These are phyloP conservation scores for Cyphellophora europaea DNA, from an alignment of 2,329 filamentous ascomycete species.

Conservation along the genomic window DNA sequence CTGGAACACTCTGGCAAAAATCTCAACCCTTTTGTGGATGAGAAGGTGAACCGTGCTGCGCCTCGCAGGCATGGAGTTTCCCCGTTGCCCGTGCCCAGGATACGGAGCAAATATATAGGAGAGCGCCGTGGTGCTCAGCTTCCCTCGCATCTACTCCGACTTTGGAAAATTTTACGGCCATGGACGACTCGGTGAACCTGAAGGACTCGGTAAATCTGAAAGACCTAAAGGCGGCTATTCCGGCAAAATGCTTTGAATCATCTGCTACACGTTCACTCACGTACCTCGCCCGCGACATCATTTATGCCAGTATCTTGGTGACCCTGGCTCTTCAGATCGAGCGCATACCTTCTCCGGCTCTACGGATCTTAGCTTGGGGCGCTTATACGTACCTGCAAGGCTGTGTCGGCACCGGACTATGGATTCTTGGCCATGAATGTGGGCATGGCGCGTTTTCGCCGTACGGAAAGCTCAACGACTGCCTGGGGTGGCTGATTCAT, in stretches of 20 bases:
- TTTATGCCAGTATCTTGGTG: conserved; percentile 39
- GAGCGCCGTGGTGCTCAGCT: no score
- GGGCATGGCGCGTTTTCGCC: conserved; percentile 61
- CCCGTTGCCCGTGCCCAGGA: no score
- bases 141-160: no score
- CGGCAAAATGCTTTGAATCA: conserved; percentile 52
- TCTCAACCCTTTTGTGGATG: no score
- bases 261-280: conserved; percentile 41
- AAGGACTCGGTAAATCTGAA: conserved; percentile 1
- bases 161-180: no score
- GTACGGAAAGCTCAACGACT: conserved; percentile 48
- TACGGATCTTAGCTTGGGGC: conserved; percentile 44
- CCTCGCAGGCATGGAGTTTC: no score
- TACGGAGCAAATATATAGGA: no score
- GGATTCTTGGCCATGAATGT: conserved; percentile 63
- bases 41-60: no score
- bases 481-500: conserved; percentile 56
- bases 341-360: conserved; percentile 36
- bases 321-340: conserved; percentile 45
- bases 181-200: neutral
- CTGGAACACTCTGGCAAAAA: no score
- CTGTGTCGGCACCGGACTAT: conserved; percentile 57
- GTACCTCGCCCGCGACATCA: conserved; percentile 49
- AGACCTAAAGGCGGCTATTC: conserved; percentile 40
- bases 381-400: conserved; percentile 57